Evolutionary conservation across 441 rosid species (phyloP).

Genomic region (Euphorbia celastroides): DNA sequence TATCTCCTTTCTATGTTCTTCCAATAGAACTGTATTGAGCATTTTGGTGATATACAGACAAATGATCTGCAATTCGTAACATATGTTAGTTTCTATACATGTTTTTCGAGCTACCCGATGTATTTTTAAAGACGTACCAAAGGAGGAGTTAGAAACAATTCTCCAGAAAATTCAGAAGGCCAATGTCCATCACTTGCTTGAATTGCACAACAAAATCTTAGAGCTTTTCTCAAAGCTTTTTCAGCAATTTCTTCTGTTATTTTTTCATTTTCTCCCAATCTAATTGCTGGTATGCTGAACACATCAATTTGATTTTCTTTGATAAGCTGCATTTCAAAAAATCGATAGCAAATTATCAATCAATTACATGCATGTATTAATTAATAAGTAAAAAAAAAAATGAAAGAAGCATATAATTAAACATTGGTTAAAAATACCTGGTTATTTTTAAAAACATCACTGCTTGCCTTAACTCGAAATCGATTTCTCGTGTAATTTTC

Average conservation of each 20-base stretch:
- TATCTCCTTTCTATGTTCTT: slow-evolving; percentile 55
- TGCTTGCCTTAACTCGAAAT: slow-evolving; percentile 12
- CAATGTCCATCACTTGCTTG: slow-evolving; percentile 66
- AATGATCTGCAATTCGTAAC: slow-evolving; percentile 38
- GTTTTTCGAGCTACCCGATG: no score
- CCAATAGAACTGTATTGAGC: slow-evolving; percentile 32
- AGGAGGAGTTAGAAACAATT: slow-evolving; percentile 38
- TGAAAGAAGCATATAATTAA: not conserved
- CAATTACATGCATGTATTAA: not conserved
- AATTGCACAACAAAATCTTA: slow-evolving; percentile 37
- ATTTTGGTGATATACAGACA: slow-evolving; percentile 48
- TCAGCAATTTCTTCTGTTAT: slow-evolving; percentile 29
- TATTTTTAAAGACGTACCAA: slow-evolving; percentile 13
- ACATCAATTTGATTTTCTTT: slow-evolving; percentile 14
- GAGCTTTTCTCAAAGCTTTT: slow-evolving; percentile 35
- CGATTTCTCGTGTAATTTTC: slow-evolving; percentile 2
- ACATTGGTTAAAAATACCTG: slow-evolving; percentile 5
- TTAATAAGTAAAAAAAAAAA: not conserved
- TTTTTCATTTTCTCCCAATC: slow-evolving; percentile 9
- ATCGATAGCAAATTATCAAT: not conserved
- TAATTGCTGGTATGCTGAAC: not conserved
- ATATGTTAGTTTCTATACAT: no score
- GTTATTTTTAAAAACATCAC: slow-evolving; percentile 10
- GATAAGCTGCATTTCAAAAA: slow-evolving; percentile 14
- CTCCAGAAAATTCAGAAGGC: slow-evolving; percentile 63